Evolutionary conservation across 2,329 filamentous ascomycete species (phyloP).

Genomic region (Arthrinium puccinioides): DNA sequence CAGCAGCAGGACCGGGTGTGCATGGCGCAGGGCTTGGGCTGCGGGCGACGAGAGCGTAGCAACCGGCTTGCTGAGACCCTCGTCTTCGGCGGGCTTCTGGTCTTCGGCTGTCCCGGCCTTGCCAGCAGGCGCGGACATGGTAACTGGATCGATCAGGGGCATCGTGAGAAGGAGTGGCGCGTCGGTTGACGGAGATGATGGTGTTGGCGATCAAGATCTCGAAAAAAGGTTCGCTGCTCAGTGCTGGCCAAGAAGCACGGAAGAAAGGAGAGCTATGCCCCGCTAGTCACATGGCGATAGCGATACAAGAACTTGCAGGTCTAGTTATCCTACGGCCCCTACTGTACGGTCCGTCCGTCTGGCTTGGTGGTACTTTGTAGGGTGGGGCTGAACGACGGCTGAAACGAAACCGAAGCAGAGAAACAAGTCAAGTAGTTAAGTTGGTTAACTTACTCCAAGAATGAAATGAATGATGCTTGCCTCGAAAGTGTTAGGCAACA

Average conservation of each 20-base stretch:
- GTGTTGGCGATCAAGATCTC: neutral
- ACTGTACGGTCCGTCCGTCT: no score
- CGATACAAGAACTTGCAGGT: neutral
- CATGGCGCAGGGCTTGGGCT: constrained; percentile 49
- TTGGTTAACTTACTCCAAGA: no score
- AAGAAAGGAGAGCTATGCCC: neutral
- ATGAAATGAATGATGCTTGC: no score
- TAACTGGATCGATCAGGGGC: constrained; percentile 27
- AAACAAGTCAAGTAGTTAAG: no score
- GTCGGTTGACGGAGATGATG: neutral
- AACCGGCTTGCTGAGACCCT: constrained; percentile 18
- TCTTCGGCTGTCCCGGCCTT: constrained; percentile 18
- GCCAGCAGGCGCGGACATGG: constrained; percentile 28
- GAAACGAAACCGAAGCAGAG: no score
- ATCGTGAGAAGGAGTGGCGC: constrained; percentile 12
- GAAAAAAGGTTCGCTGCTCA: no score
- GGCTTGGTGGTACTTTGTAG: no score
- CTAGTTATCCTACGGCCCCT: no score
- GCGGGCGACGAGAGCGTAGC: constrained; percentile 27
- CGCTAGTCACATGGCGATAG: constrained; percentile 5
- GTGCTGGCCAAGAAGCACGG: neutral
- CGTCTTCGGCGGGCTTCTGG: constrained; percentile 20
- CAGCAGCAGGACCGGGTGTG: constrained; percentile 62
- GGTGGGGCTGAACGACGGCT: no score
- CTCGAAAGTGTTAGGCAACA: no score